phyloP scores from a whole-genome alignment of 202 grass and related monocot genomes.

The Elaeis oleifera region DNA sequence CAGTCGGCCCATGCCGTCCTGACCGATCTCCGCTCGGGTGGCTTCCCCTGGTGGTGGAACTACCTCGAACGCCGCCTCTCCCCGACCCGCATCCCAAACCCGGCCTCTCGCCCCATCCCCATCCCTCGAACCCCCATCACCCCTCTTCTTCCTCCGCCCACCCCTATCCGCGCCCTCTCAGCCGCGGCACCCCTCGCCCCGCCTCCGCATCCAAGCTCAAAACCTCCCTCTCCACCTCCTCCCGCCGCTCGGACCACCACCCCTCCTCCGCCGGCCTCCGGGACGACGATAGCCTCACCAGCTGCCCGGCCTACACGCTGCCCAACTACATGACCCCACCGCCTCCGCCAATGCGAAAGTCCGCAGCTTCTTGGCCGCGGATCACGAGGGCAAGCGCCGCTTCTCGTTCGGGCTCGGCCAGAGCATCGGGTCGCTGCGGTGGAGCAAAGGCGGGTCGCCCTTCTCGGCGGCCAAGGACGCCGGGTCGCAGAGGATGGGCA shows the following conservation, averaged over 20 bases:
- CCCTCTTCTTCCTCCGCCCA: constrained; percentile 8
- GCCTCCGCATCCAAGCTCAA: neutral
- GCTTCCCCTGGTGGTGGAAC: constrained; percentile 71
- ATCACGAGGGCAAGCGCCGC: constrained; percentile 45
- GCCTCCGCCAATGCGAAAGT: constrained; percentile 77
- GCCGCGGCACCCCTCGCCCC: neutral
- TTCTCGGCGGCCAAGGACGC: constrained; percentile 15
- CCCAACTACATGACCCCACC: constrained; percentile 96
- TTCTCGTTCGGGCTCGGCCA: constrained; percentile 69
- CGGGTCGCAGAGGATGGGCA: constrained; percentile 35
- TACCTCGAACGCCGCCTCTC: constrained; percentile 46
- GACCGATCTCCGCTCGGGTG: constrained; percentile 56
- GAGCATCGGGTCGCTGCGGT: constrained; percentile 46
- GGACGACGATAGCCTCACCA: constrained; percentile 91
- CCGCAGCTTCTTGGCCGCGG: constrained; percentile 18
- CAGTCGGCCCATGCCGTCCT: constrained; percentile 59
- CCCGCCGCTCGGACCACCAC: constrained; percentile 15
- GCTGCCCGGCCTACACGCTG: constrained; percentile 54
- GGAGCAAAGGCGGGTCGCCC: constrained; percentile 2
- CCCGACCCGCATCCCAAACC: neutral
- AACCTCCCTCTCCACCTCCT: too few species aligned
- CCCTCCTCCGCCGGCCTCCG: neutral
- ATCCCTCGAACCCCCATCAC: neutral
- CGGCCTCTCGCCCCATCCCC: neutral
- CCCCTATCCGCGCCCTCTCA: neutral